Evolutionary conservation across 768 basidiomycete species (phyloP), one percentile per base, ranked within the genome.

Genomic region (Boletellus sp.): DNA sequence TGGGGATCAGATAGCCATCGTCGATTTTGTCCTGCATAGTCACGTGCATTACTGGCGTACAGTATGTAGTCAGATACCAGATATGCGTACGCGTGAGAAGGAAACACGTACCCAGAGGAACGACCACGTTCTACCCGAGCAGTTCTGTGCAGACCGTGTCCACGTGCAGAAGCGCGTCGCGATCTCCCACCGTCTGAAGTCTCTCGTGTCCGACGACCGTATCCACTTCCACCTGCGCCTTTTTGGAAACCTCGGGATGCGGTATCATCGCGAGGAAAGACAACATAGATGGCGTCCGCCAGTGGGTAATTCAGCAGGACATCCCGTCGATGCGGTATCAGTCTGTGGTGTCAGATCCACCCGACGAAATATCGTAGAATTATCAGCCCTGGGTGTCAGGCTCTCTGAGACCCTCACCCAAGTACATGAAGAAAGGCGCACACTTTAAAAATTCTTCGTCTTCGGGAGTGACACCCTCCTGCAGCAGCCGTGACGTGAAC

Each of bases 271-370:
- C 60, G 17, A 62, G 56, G 50, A 62, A 59, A 28, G 33, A 50
- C 31, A 55, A 19, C 11, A 45, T 12, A 15, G 48, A 51, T 1
- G 52, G 26, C 3, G 37, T 58, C 58, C 54, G 19, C 60, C 28
- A 73, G 6, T n/a, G 1, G 6, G 6, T 1, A n/a, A 10, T 45
- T 36, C 20, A 45, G 22, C 11, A 9, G 11, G 13, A 36, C n/a
- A 32, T 36, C 6, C 8, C 8, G 2, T 19, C 4, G 16, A 28
- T 75, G 65, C 16, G 19, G 17, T 6, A 37, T 37, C 4, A 10
- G 68, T 69, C 6, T 12, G 55, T 59, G 1, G 54, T 59, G 11
- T 62, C 57, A 3, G 55, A 28, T 42, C 49, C 61, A 23, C 36
- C 78, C 76, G 36, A 19, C 19, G 36, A 32, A 10, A 42, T n/a